A percentile compares a stretch with the other conserved stretches of the same genome.
These are phyloP conservation scores for Plasmodium knowlesi DNA, from an alignment of 169 alveolate species.

Conservation along the genomic window DNA sequence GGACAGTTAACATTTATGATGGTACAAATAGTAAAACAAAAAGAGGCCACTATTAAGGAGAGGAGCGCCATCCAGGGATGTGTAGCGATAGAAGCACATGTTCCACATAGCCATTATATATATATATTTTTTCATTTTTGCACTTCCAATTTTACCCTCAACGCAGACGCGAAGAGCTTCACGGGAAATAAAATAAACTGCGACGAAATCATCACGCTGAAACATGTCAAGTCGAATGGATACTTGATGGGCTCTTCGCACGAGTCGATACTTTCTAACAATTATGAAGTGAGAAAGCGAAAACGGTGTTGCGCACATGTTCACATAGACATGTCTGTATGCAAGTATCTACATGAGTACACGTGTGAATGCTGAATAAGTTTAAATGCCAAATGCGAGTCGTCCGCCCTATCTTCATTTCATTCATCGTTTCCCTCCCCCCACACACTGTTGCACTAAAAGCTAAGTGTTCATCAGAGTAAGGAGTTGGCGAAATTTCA, in stretches of 20 bases:
- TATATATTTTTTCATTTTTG: background rate
- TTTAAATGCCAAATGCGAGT: background rate
- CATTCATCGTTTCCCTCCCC: background rate
- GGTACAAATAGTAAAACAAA: constrained; percentile 19
- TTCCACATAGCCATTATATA: background rate
- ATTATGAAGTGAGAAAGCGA: constrained; percentile 47
- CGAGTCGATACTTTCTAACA: constrained; percentile 29
- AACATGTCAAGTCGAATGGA: constrained; percentile 66
- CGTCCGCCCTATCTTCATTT: background rate
- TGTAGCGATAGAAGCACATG: background rate
- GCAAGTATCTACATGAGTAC: background rate
- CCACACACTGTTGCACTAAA: background rate
- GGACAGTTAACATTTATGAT: constrained; percentile 69
- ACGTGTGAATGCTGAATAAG: background rate
- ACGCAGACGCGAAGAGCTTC: constrained; percentile 32
- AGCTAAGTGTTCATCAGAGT: constrained; percentile 35
- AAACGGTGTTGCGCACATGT: background rate
- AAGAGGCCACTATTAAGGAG: background rate
- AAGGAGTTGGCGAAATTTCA: constrained; percentile 31
- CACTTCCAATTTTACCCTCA: background rate
- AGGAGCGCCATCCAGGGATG: background rate
- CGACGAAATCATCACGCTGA: constrained; percentile 51
- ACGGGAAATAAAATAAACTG: constrained; percentile 55
- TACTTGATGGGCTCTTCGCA: constrained; percentile 47
- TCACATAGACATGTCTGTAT: background rate